Conservation (phyloP, 352 stramenopile species). For the Phytopythium ostracodes region DNA sequence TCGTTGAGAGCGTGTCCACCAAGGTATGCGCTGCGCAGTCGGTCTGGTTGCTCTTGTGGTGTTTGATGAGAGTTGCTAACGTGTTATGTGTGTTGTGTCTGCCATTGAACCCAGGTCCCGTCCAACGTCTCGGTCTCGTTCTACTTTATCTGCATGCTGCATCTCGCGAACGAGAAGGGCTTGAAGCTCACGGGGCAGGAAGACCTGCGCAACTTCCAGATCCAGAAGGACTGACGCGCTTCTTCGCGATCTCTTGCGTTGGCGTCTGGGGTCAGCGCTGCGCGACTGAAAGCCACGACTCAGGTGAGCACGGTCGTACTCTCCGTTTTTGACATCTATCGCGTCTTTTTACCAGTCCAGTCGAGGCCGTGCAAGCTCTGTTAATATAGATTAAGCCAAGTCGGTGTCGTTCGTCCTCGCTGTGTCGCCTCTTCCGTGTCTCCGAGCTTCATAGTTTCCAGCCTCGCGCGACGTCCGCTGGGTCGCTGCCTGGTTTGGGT, state of each 20-base stretch:
- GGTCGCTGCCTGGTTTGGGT: slow-evolving; percentile 11
- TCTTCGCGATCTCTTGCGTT: not conserved
- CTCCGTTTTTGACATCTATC: not conserved
- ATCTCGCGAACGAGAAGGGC: slow-evolving; percentile 98
- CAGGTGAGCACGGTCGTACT: not conserved
- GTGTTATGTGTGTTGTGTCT: slow-evolving; percentile 3
- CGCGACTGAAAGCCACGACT: not conserved
- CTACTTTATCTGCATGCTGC: slow-evolving; percentile 99
- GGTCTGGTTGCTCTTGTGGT: slow-evolving; percentile 4
- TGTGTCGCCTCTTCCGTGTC: not conserved
- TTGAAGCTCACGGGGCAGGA: slow-evolving; percentile 83
- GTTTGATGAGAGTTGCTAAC: not conserved
- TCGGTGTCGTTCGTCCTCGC: not conserved
- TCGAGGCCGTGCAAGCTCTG: slow-evolving; percentile 2
- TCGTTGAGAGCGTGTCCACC: slow-evolving; percentile 86
- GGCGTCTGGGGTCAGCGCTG: not conserved
- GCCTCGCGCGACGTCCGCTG: slow-evolving; percentile 29
- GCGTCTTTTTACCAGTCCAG: not conserved
- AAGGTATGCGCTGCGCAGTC: slow-evolving; percentile 40
- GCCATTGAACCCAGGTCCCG: slow-evolving; percentile 59
- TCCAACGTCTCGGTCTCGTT: slow-evolving; percentile 95
- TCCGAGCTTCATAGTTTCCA: slow-evolving; percentile 48
- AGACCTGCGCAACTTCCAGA: slow-evolving; percentile 74
- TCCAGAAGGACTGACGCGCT: slow-evolving; percentile 35
- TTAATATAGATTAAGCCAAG: slow-evolving; percentile 8